phyloP scores from a whole-genome alignment of 2,329 filamentous ascomycete species.

The Talaromyces amestolkiae region DNA sequence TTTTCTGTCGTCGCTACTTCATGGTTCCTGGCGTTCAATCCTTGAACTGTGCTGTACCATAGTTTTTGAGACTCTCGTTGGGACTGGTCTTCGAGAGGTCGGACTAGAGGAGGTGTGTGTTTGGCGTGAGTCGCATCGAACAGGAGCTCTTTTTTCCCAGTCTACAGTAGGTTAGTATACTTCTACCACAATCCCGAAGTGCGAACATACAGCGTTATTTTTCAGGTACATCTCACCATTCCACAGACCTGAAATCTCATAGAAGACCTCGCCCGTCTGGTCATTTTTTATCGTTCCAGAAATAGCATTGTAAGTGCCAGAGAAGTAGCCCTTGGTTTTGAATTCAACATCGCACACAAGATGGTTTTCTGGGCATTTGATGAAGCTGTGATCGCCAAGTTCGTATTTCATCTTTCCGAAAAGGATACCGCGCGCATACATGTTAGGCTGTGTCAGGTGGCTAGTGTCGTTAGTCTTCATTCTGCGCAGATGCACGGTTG shows the following conservation, averaged over 20 bases:
- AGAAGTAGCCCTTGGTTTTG: constrained; percentile 97
- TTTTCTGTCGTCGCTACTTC: constrained; percentile 90
- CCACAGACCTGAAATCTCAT: constrained; percentile 89
- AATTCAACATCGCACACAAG: constrained; percentile 92
- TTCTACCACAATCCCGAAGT: not conserved
- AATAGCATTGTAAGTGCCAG: constrained; percentile 94
- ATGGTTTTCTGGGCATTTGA: constrained; percentile 83
- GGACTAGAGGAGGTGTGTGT: constrained; percentile 68
- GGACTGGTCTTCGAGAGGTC: constrained; percentile 81
- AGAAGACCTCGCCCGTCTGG: constrained; percentile 80
- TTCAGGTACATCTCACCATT: constrained; percentile 93
- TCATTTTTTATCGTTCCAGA: constrained; percentile 87
- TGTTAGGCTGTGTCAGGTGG: constrained; percentile 94
- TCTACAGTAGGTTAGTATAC: constrained; percentile 52
- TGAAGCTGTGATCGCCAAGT: constrained; percentile 90
- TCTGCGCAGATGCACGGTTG: constrained; percentile 20
- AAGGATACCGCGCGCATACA: constrained; percentile 95
- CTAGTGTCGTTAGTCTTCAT: constrained; percentile 44
- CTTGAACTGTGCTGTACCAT: constrained; percentile 78
- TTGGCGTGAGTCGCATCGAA: constrained; percentile 82
- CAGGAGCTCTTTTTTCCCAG: constrained; percentile 80
- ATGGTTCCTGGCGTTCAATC: constrained; percentile 82
- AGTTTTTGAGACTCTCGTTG: constrained; percentile 86
- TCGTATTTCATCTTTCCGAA: constrained; percentile 99
- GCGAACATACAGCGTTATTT: constrained; percentile 67